Conservation (phyloP, 2,329 filamentous ascomycete species). For the Myriosclerotinia curreyana region DNA sequence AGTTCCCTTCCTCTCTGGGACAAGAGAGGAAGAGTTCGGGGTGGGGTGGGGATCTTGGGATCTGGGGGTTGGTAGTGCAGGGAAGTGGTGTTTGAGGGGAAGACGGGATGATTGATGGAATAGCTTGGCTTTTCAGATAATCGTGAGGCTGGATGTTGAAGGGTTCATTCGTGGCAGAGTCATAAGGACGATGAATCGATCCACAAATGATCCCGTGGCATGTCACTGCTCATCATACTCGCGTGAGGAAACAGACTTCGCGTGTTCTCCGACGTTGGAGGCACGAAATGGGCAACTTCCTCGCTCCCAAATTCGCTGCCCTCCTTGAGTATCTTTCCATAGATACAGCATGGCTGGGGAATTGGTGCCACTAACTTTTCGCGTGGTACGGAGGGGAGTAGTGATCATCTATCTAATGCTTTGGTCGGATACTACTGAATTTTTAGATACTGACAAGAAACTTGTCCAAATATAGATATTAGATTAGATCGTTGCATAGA, state of each 20-base stretch:
- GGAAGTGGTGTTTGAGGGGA: conserved; percentile 10
- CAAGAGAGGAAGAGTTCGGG: neutral
- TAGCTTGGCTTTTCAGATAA: neutral
- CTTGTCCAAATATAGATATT: neutral
- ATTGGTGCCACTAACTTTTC: rapidly evolving
- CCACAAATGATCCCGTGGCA: neutral
- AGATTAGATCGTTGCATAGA: neutral
- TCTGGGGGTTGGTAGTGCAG: conserved; percentile 6
- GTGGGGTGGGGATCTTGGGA: conserved; percentile 6
- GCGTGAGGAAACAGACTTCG: neutral
- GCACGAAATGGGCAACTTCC: neutral
- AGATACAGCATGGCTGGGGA: too few relatives aligned
- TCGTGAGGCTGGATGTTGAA: neutral
- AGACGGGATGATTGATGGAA: neutral
- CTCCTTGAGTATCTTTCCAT: neutral
- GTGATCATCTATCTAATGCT: neutral
- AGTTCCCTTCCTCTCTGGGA: conserved; percentile 8
- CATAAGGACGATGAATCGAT: too few relatives aligned
- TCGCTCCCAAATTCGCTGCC: neutral
- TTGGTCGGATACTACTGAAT: neutral
- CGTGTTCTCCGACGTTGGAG: neutral
- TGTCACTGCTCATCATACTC: neutral
- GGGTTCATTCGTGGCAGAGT: too few relatives aligned
- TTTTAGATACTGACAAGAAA: neutral
- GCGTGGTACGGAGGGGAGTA: too few relatives aligned